Conservation (phyloP, 768 basidiomycete genomes). For the Hirschioporus abietinus region DNA sequence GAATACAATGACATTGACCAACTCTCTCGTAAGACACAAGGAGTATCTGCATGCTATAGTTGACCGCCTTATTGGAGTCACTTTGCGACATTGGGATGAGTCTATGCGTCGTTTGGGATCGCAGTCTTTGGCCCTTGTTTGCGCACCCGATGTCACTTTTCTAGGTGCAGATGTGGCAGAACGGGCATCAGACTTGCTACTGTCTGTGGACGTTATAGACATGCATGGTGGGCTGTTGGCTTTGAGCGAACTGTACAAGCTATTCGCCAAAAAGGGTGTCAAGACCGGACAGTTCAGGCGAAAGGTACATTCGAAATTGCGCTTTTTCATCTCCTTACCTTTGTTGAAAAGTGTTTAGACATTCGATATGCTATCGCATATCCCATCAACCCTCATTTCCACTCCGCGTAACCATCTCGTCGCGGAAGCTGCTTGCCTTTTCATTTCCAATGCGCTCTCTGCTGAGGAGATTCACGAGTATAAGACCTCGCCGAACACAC, state of each 20-base stretch:
- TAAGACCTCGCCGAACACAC: conserved; percentile 36
- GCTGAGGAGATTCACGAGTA: conserved; percentile 39
- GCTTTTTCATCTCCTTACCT: not conserved
- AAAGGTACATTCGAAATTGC: not conserved
- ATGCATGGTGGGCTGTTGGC: conserved; percentile 80
- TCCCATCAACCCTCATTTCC: conserved; percentile 56
- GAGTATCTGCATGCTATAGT: conserved; percentile 71
- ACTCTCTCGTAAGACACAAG: conserved; percentile 46
- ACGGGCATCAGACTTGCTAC: conserved; percentile 47
- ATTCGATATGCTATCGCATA: conserved; percentile 56
- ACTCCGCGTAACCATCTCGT: conserved; percentile 68
- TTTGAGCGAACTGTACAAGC: conserved; percentile 67
- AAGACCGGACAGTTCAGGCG: not conserved
- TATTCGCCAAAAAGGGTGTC: conserved; percentile 15
- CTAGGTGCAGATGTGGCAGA: conserved; percentile 46
- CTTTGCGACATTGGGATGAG: conserved; percentile 86
- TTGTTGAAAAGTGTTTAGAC: not conserved
- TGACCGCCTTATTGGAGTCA: conserved; percentile 67
- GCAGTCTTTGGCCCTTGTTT: conserved; percentile 65
- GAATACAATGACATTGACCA: conserved; percentile 7
- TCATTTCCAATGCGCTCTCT: conserved; percentile 67
- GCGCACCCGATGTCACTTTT: conserved; percentile 48
- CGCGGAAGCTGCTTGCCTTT: conserved; percentile 62
- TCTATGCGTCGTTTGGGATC: conserved; percentile 75
- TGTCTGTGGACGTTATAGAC: conserved; percentile 60